phyloP scores from a whole-genome alignment of 2,329 filamentous ascomycete species.

The Pseudogymnoascus sp. region DNA sequence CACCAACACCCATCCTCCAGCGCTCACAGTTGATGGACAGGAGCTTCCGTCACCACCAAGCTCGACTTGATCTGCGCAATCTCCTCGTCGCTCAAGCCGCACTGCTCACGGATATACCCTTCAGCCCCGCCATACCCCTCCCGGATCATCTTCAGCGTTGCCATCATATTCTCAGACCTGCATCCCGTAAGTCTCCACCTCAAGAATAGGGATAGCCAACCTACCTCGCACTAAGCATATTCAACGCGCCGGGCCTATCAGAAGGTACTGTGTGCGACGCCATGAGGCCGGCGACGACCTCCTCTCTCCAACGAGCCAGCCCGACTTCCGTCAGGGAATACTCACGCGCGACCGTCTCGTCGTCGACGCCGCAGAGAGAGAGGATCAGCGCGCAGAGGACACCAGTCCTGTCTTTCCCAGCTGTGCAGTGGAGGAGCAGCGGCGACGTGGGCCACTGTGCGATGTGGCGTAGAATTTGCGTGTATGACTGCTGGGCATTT shows the following conservation, averaged over 20 bases:
- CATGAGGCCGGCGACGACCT: conserved; percentile 42
- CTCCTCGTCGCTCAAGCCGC: conserved; percentile 47
- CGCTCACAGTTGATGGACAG: conserved; percentile 12
- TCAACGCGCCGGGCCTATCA: conserved; percentile 31
- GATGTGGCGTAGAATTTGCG: conserved; percentile 38
- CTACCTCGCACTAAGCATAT: conserved; percentile 34
- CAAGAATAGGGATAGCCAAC: conserved; percentile 10
- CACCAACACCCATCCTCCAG: background rate
- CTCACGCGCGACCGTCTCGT: conserved; percentile 53
- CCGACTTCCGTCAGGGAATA: conserved; percentile 60
- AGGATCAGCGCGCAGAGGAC: conserved; percentile 59
- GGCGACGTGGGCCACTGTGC: conserved; percentile 34
- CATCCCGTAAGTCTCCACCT: conserved; percentile 19
- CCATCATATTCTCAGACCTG: conserved; percentile 42
- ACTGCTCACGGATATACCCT: conserved; percentile 49
- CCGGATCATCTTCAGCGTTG: conserved; percentile 44
- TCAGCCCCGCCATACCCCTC: conserved; percentile 55
- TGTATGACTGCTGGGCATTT: conserved; percentile 43
- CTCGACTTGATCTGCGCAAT: conserved; percentile 44
- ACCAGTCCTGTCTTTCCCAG: conserved; percentile 70
- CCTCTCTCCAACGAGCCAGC: conserved; percentile 42
- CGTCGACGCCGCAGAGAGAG: conserved; percentile 51
- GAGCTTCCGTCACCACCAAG: conserved; percentile 30
- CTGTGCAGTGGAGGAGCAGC: conserved; percentile 63
- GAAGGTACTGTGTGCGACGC: conserved; percentile 39